phyloP scores from a whole-genome alignment of 2,329 filamentous ascomycete genomes.

The Arthrobotrys iridis region DNA sequence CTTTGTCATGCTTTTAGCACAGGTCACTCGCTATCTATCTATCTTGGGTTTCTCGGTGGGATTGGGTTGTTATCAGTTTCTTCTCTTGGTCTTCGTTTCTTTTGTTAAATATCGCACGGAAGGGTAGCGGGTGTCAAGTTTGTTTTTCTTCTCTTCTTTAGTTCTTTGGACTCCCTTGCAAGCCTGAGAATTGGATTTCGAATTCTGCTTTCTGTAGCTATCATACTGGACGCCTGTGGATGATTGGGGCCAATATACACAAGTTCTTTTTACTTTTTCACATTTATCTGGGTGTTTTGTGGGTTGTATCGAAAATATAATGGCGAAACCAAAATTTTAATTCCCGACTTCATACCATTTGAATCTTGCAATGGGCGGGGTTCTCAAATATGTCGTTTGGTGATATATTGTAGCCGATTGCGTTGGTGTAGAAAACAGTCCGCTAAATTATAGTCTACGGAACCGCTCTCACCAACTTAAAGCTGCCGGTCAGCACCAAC shows the following conservation, averaged over 20 bases:
- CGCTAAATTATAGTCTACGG: no score
- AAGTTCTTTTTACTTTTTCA: not conserved
- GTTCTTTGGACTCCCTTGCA: constrained; percentile 5
- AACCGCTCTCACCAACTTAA: not conserved
- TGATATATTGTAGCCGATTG: no score
- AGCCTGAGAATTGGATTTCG: constrained; percentile 27
- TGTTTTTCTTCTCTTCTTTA: constrained; percentile 17
- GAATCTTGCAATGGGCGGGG: no score
- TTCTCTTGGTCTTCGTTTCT: constrained; percentile 12
- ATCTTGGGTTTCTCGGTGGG: constrained; percentile 24
- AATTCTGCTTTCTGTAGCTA: constrained; percentile 31
- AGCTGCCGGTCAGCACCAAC: constrained; percentile 18
- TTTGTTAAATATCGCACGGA: constrained; percentile 25
- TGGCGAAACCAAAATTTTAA: not conserved
- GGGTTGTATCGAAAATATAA: constrained; percentile 1
- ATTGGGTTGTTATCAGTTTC: constrained; percentile 34
- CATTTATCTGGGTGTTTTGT: not conserved
- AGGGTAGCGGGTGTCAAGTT: constrained; percentile 52
- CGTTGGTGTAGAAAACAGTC: not conserved
- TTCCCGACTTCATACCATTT: not conserved
- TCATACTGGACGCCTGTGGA: constrained; percentile 15
- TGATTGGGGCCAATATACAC: constrained; percentile 25
- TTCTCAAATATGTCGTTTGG: no score
- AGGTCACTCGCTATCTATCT: constrained; percentile 29
- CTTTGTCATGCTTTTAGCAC: constrained; percentile 25